Evolutionary conservation across 1,284 basidiomycete species (phyloP).

Genomic region (Apiotrichum sp.): DNA sequence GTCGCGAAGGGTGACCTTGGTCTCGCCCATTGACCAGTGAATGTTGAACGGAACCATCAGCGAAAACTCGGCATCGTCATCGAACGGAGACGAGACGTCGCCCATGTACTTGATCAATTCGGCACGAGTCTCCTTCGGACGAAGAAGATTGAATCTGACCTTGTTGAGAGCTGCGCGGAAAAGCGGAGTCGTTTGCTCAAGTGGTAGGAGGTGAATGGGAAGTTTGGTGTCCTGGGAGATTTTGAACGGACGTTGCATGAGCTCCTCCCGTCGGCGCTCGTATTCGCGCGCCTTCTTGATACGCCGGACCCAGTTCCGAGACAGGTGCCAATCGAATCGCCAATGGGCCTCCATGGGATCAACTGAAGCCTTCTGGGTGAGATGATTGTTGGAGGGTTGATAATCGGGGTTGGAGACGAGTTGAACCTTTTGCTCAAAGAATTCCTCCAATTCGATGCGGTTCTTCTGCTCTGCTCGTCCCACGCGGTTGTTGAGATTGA

Average conservation of each 20-base stretch:
- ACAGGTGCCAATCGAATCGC: conserved; percentile 66
- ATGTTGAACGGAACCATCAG: conserved; percentile 80
- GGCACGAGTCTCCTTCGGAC: conserved; percentile 51
- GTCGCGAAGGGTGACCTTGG: conserved; percentile 68
- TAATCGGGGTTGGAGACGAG: conserved; percentile 50
- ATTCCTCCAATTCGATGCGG: conserved; percentile 71
- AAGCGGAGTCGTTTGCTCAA: conserved; percentile 60
- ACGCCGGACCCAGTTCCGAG: conserved; percentile 70
- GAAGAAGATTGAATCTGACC: conserved; percentile 57
- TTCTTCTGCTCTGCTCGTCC: conserved; percentile 69
- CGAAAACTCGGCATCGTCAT: conserved; percentile 66
- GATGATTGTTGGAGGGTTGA: conserved; percentile 6
- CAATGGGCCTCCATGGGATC: conserved; percentile 66
- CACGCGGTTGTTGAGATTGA: conserved; percentile 72
- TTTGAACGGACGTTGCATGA: conserved; percentile 34
- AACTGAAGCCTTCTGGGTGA: conserved; percentile 50
- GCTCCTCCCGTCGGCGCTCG: conserved; percentile 47
- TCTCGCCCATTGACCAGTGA: conserved; percentile 60
- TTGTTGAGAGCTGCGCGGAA: conserved; percentile 63
- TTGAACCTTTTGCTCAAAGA: conserved; percentile 66
- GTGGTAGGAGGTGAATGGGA: conserved; percentile 50
- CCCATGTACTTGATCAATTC: conserved; percentile 53
- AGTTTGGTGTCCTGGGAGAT: conserved; percentile 35
- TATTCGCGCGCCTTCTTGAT: conserved; percentile 47
- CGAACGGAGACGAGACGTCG: conserved; percentile 51